Evolutionary conservation across 2,329 filamentous ascomycete genomes (phyloP), one percentile per base, ranked within the genome.

Genomic region (Fragosphaeria purpurea): DNA sequence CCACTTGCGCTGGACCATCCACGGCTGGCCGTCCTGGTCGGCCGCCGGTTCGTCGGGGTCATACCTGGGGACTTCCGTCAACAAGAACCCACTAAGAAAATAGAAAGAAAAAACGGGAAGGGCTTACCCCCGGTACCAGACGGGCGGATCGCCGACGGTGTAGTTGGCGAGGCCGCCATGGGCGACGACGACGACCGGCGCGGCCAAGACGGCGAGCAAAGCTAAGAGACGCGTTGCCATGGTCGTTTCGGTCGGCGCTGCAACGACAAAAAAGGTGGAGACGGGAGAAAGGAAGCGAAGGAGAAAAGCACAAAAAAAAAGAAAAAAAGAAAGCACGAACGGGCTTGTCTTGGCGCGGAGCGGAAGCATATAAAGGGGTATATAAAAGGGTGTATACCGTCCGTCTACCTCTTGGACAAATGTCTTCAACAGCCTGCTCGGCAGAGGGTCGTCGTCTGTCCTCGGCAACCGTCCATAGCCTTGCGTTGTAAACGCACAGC

Each of bases 91-190:
- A 45, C 30, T 5, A 44, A 44, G 12, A 44, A 31, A 12, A 45
- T 8, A 37, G 13, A 35, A 7, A 46, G 12, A 13, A 4, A 4
- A 39, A 3, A 50, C 62, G 54, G 22, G 22, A 22, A 22, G 22
- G 22, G 22, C 22, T 22, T 51, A 69, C 65, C 67, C 67, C 59
- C 65, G 60, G 47, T 69, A 69, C 67, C 67, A 69, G 11, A 60
- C 65, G 3, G 47, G 51, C n/a, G 51, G 51, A 3, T 68, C 63
- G 33, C 65, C 67, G 0, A 70, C 67, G 3, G 67, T 69, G 55
- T 69, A 70, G 55, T 69, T 69, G 37, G 62, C 58, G 7, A 70
- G 58, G 6, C 67, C 67, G 6, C 67, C 67, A 53, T 69, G 67
- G 13, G 61, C 59, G 49, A 47, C 47, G 45, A 53, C 12, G 49